phyloP scores from a whole-genome alignment of 2,329 filamentous ascomycete genomes.

The Lasiodiplodia citricola region DNA sequence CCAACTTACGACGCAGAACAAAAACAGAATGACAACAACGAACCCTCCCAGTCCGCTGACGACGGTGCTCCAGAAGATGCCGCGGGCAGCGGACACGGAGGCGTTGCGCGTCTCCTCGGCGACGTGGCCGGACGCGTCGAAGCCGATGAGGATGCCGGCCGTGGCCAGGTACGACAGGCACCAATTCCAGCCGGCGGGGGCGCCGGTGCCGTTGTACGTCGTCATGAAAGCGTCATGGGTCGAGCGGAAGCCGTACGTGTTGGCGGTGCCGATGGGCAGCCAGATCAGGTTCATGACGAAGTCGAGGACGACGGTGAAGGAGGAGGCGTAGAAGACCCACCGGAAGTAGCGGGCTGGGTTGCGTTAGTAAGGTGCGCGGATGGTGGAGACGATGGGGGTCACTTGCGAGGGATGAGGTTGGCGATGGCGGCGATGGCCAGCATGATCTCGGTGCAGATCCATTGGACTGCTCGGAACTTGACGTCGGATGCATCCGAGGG shows the following conservation, averaged over 20 bases:
- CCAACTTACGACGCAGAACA: conserved; percentile 54
- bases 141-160: conserved; percentile 65
- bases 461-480: conserved; percentile 66
- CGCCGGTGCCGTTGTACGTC: conserved; percentile 59
- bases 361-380: not conserved
- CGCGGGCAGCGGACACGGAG: conserved; percentile 59
- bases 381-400: no score
- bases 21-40: conserved; percentile 61
- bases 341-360: conserved; percentile 44
- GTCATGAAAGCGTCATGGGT: conserved; percentile 65
- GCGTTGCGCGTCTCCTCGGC: conserved; percentile 67
- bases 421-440: conserved; percentile 42
- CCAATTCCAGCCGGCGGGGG: conserved; percentile 66
- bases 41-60: conserved; percentile 63
- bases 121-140: conserved; percentile 66
- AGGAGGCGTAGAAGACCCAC: conserved; percentile 58
- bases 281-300: conserved; percentile 66
- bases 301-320: conserved; percentile 60
- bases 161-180: conserved; percentile 66
- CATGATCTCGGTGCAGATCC: conserved; percentile 62
- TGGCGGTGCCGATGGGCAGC: conserved; percentile 62
- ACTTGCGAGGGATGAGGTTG: conserved; percentile 19
- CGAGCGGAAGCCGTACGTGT: conserved; percentile 64
- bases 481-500: conserved; percentile 58
- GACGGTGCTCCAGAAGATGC: conserved; percentile 66